Conservation (phyloP, 805 yeast species). For the Yarrowia phangngaensis region DNA sequence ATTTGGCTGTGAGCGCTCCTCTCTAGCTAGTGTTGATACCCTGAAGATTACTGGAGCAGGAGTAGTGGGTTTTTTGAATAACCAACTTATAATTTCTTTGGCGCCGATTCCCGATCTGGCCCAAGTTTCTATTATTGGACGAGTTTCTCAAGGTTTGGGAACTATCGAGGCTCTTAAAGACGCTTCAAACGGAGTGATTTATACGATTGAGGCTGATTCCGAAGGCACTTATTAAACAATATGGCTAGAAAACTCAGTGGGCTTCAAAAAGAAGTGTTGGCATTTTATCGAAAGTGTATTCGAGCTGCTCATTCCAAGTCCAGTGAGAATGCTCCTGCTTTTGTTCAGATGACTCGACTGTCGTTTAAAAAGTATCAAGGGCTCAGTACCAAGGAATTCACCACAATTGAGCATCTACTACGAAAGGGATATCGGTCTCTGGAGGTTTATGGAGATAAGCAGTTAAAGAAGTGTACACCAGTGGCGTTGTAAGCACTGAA, state of each 20-base stretch:
- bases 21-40: slow-evolving; percentile 2
- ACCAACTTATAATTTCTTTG: slow-evolving; percentile 11
- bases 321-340: slow-evolving; percentile 45
- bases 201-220: slow-evolving; percentile 8
- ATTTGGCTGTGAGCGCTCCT: background rate
- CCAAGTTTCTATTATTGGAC: slow-evolving; percentile 7
- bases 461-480: slow-evolving; percentile 51
- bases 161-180: slow-evolving; percentile 13
- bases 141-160: slow-evolving; percentile 14
- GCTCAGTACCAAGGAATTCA: slow-evolving; percentile 72
- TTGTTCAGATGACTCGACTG: slow-evolving; percentile 47
- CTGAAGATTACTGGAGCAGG: slow-evolving; percentile 24
- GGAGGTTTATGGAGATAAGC: slow-evolving; percentile 68
- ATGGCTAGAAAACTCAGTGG: slow-evolving; percentile 37
- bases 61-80: slow-evolving; percentile 10
- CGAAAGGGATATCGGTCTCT: slow-evolving; percentile 68
- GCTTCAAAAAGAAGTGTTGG: slow-evolving; percentile 44
- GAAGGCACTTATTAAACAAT: slow-evolving; percentile 3
- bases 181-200: slow-evolving; percentile 3
- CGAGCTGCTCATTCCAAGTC: slow-evolving; percentile 50
- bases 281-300: slow-evolving; percentile 49
- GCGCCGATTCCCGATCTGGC: slow-evolving; percentile 16
- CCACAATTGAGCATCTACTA: slow-evolving; percentile 78
- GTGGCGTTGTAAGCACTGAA: slow-evolving; percentile 1
- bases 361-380: slow-evolving; percentile 59